These are phyloP conservation scores for Citrus cavaleriei DNA, from an alignment of 345 rosid species.

Conservation along the genomic window DNA sequence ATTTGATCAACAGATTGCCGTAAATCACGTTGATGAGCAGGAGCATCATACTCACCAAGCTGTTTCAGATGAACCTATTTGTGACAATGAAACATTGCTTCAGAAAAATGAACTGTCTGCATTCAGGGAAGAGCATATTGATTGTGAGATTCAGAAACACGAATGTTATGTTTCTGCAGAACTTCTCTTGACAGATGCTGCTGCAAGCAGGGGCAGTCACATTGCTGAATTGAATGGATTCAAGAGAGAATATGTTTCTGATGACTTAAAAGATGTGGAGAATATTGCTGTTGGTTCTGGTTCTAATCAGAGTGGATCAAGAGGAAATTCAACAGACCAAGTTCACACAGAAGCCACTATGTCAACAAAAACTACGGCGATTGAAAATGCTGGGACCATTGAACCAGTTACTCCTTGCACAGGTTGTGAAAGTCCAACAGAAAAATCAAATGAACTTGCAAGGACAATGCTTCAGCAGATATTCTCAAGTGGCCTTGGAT, in stretches of 20 bases:
- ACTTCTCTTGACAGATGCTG: not conserved
- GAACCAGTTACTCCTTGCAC: not conserved
- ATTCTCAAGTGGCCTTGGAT: not conserved
- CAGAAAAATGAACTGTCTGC: constrained; percentile 6
- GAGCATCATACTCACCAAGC: not conserved
- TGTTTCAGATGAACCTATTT: constrained; percentile 4
- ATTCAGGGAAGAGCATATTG: constrained; percentile 7
- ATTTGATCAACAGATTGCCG: not conserved
- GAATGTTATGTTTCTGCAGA: not conserved
- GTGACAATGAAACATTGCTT: constrained; percentile 1
- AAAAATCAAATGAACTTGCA: not conserved
- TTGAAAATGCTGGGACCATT: not conserved
- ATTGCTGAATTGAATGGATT: not conserved
- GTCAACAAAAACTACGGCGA: not conserved
- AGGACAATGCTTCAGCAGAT: not conserved
- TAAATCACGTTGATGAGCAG: not conserved
- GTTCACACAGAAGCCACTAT: not conserved
- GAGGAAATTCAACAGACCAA: not conserved
- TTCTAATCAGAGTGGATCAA: not conserved
- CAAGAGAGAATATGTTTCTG: not conserved
- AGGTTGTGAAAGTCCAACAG: not conserved
- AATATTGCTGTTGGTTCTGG: not conserved
- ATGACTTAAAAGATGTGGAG: not conserved
- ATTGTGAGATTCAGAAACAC: not conserved
- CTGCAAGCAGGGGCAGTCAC: not conserved